phyloP scores from a whole-genome alignment of 78 protist species.

The Dictyostelium intermedium region DNA sequence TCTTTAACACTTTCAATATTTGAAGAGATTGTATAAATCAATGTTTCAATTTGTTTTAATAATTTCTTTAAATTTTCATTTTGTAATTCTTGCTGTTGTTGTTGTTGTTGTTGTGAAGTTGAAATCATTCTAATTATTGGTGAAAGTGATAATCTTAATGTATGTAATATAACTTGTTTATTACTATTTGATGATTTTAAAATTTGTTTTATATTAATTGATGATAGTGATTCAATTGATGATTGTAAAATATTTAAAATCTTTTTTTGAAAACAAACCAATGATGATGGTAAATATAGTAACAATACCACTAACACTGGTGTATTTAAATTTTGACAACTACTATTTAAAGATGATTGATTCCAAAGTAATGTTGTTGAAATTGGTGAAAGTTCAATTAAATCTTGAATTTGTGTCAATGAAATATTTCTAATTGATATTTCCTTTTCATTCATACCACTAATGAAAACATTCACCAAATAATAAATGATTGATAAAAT shows the following conservation, averaged over 20 bases:
- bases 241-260: background rate
- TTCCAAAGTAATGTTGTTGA: background rate
- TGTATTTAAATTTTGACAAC: slow-evolving; percentile 1
- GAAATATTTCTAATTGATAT: background rate
- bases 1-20: background rate
- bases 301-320: background rate
- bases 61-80: background rate
- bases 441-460: background rate
- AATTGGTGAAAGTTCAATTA: background rate
- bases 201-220: background rate
- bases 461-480: background rate
- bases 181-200: background rate
- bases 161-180: background rate
- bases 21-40: background rate
- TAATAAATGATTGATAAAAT: background rate
- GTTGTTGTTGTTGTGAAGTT: background rate
- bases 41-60: background rate
- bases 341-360: background rate
- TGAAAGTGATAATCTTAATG: background rate
- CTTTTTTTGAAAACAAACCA: background rate
- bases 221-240: background rate
- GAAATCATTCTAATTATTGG: slow-evolving; percentile 40
- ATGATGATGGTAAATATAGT: background rate
- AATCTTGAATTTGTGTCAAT: background rate
- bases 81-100: background rate